Evolutionary conservation across 140 eudicot genomes (phyloP).

Genomic region (Oenanthe javanica): DNA sequence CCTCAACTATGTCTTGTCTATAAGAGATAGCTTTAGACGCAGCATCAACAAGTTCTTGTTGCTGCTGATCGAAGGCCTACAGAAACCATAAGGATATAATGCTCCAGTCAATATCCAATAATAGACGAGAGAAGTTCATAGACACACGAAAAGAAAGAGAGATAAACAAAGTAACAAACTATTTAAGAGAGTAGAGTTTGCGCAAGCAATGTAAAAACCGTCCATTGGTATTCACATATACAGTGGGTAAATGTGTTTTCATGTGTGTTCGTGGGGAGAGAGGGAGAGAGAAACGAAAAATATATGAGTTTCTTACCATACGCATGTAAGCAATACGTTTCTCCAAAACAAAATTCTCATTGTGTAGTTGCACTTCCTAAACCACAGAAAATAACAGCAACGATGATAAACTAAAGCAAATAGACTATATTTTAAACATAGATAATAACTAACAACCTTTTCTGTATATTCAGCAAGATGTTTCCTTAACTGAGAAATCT

Average conservation of each 20-base stretch:
- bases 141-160: neutral
- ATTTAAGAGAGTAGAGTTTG: neutral
- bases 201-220: neutral
- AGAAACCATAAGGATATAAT: constrained; percentile 18
- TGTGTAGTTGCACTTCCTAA: constrained; percentile 77
- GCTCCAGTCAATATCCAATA: neutral
- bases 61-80: constrained; percentile 98
- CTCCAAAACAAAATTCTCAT: constrained; percentile 76
- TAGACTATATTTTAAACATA: neutral
- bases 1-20: constrained; percentile 92
- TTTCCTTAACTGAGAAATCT: constrained; percentile 51
- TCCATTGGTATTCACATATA: neutral
- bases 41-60: constrained; percentile 89
- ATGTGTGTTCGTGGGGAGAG: neutral
- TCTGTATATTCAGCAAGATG: constrained; percentile 73
- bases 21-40: constrained; percentile 87
- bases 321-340: constrained; percentile 97
- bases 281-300: neutral
- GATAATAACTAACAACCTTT: constrained; percentile 36
- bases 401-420: constrained; percentile 1
- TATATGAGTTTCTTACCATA: constrained; percentile 46
- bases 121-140: constrained; percentile 6
- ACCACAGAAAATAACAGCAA: constrained; percentile 10
- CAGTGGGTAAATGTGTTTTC: neutral
- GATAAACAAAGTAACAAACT: neutral